These are phyloP conservation scores for Coniella lustricola DNA, from an alignment of 2,329 filamentous ascomycete species.

Conservation along the genomic window DNA sequence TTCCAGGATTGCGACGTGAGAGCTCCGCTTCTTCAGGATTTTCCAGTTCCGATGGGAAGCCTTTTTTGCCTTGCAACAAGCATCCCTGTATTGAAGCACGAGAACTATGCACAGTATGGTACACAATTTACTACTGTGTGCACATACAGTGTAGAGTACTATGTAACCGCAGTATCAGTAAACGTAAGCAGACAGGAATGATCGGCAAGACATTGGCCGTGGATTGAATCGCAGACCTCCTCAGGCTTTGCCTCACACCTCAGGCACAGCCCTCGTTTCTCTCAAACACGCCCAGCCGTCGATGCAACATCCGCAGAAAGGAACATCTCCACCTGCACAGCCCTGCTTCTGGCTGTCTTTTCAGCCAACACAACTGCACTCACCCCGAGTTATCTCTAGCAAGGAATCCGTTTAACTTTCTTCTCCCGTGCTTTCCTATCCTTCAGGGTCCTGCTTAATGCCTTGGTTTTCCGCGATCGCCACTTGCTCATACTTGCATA, in stretches of 20 bases:
- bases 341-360: not conserved
- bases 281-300: not conserved
- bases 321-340: not conserved
- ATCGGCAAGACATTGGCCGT: not conserved
- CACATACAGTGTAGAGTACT: no score
- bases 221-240: not conserved
- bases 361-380: not conserved
- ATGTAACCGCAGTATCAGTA: no score
- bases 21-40: slow-evolving; percentile 2
- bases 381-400: not conserved
- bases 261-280: not conserved
- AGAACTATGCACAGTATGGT: no score
- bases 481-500: no score
- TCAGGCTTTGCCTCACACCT: not conserved
- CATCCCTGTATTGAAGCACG: not conserved
- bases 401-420: no score
- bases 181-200: not conserved
- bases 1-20: no score
- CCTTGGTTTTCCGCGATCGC: no score
- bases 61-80: not conserved
- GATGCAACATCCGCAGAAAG: not conserved
- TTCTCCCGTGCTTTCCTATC: not conserved
- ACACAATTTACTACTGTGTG: no score
- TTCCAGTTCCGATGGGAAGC: slow-evolving; percentile 1
- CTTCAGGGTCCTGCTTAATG: no score